These are phyloP conservation scores for Solanum clarkiae DNA, from an alignment of 257 asterid species.

Conservation along the genomic window DNA sequence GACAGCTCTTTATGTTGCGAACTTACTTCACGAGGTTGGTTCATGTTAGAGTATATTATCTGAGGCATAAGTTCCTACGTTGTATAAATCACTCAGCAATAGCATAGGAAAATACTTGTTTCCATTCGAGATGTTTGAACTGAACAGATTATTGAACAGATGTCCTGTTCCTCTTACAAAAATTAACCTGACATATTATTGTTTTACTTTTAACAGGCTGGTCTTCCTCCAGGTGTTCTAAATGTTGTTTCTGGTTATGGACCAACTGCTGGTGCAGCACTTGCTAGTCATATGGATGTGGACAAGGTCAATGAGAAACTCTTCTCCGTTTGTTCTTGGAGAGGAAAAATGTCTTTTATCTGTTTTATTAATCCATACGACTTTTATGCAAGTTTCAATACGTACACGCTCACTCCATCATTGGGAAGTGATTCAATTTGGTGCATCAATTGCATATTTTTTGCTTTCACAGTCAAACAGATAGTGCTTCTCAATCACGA, in stretches of 20 bases:
- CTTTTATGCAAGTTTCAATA: background rate
- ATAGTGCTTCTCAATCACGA: background rate
- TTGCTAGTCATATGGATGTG: constrained; percentile 81
- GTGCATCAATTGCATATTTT: background rate
- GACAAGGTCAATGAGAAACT: constrained; percentile 40
- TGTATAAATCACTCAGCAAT: background rate
- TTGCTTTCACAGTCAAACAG: background rate
- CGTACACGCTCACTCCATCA: too few relatives aligned
- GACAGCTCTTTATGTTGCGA: constrained; percentile 62
- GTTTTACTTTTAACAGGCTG: constrained; percentile 28
- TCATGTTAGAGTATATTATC: background rate
- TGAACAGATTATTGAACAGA: background rate
- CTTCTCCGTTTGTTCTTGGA: background rate
- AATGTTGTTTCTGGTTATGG: constrained; percentile 62
- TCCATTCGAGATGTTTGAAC: background rate
- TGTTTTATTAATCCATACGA: background rate
- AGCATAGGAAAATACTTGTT: background rate
- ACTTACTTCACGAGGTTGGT: constrained; percentile 58
- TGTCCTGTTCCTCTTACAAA: background rate
- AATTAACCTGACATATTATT: background rate
- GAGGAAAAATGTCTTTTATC: background rate
- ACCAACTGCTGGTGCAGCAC: constrained; percentile 84
- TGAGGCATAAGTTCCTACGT: background rate
- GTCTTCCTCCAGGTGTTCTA: constrained; percentile 71
- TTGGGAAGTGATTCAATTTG: background rate